phyloP scores from a whole-genome alignment of 805 yeast genomes.

The Candida morakotiae region DNA sequence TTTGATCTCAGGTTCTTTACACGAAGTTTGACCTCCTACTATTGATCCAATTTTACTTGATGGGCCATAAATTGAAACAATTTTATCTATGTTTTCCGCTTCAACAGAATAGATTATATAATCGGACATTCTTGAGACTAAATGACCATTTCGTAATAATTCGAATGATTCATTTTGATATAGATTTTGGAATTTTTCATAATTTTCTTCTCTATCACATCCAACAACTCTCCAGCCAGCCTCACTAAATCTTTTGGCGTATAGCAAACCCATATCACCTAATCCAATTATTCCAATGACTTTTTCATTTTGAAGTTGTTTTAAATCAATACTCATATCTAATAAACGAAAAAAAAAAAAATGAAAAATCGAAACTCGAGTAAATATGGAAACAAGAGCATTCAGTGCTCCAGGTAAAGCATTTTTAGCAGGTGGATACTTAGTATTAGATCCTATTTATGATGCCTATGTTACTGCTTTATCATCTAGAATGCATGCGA shows the following conservation, averaged over 20 bases:
- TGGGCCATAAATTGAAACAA: slow-evolving; percentile 77
- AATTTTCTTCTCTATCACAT: slow-evolving; percentile 74
- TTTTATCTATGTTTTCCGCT: slow-evolving; percentile 74
- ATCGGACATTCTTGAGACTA: slow-evolving; percentile 77
- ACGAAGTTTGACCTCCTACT: slow-evolving; percentile 98
- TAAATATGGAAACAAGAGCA: slow-evolving; percentile 32
- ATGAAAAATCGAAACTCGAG: not conserved
- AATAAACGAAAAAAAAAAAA: not conserved
- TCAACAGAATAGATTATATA: slow-evolving; percentile 89
- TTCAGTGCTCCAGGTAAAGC: slow-evolving; percentile 97
- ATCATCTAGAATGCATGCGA: slow-evolving; percentile 85
- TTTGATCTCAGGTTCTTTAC: slow-evolving; percentile 83
- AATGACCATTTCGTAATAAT: slow-evolving; percentile 74
- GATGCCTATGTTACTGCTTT: slow-evolving; percentile 80
- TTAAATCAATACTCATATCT: slow-evolving; percentile 6
- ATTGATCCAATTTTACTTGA: slow-evolving; percentile 83
- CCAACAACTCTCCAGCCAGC: slow-evolving; percentile 91
- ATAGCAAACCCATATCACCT: slow-evolving; percentile 94
- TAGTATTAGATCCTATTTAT: slow-evolving; percentile 77
- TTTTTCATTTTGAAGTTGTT: slow-evolving; percentile 31
- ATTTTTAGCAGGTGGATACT: slow-evolving; percentile 87
- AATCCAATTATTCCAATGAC: slow-evolving; percentile 88
- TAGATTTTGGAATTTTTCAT: slow-evolving; percentile 39
- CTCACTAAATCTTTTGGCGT: slow-evolving; percentile 70
- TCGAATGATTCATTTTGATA: slow-evolving; percentile 43